phyloP scores from a whole-genome alignment of 495 filamentous ascomycete genomes.

The Penicillium lagena region DNA sequence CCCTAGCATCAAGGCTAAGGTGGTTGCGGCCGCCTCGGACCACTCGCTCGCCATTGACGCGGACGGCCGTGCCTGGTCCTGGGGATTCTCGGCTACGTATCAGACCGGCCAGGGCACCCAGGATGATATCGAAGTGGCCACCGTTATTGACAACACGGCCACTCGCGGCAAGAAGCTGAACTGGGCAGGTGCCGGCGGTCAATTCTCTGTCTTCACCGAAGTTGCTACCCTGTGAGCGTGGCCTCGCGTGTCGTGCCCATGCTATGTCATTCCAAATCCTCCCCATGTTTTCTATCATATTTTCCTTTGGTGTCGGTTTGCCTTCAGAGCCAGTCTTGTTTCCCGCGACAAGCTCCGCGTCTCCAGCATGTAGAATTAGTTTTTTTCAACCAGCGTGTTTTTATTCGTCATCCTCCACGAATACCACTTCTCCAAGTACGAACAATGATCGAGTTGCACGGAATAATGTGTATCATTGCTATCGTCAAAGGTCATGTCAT shows the following conservation, averaged over 20 bases:
- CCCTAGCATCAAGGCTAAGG: slow-evolving; percentile 36
- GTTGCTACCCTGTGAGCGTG: slow-evolving; percentile 10
- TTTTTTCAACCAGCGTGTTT: too few relatives aligned
- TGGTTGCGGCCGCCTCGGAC: slow-evolving; percentile 46
- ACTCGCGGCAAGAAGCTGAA: slow-evolving; percentile 47
- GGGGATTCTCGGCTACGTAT: slow-evolving; percentile 59
- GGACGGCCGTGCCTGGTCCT: slow-evolving; percentile 52
- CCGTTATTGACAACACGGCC: slow-evolving; percentile 53
- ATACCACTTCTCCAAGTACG: too few relatives aligned
- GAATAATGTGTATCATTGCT: not conserved
- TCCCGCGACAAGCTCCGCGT: too few relatives aligned
- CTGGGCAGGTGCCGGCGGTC: slow-evolving; percentile 56
- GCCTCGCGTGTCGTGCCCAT: not conserved
- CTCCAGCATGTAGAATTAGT: too few relatives aligned
- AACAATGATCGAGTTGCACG: too few relatives aligned
- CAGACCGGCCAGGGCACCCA: slow-evolving; percentile 55
- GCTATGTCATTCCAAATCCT: not conserved
- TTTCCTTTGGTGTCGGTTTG: not conserved
- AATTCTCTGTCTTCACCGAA: slow-evolving; percentile 48
- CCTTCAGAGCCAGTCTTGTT: too few relatives aligned
- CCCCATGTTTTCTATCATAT: not conserved
- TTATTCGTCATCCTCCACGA: too few relatives aligned
- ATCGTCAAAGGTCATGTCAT: slow-evolving; percentile 2
- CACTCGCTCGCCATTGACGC: slow-evolving; percentile 53
- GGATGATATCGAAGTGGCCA: slow-evolving; percentile 53